A percentile compares a stretch with the other conserved stretches of the same genome.
Evolutionary conservation across 2,329 filamentous ascomycete genomes (phyloP).

Genomic region (Fusarium cicatricum): DNA sequence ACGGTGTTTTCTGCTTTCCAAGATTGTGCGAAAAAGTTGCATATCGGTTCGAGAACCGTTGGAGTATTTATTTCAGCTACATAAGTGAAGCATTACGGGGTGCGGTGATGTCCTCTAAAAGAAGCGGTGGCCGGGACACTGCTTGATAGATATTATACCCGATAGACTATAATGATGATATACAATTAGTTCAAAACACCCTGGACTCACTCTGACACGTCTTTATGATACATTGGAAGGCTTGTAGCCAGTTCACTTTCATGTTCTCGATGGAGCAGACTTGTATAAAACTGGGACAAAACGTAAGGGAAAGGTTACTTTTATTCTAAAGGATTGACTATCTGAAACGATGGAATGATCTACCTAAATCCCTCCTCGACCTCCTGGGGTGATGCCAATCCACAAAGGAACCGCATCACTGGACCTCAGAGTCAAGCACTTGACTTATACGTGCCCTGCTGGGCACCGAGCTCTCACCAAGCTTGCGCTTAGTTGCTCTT

Average conservation of each 20-base stretch:
- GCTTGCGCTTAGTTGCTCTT: not conserved
- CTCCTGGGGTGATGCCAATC: not conserved
- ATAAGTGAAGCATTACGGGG: not conserved
- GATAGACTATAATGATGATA: conserved; percentile 2
- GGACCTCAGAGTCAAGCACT: conserved; percentile 1
- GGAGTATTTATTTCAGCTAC: not conserved
- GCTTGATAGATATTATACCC: conserved; percentile 10
- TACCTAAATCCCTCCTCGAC: conserved; percentile 25
- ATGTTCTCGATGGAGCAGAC: too few relatives aligned
- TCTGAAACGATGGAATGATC: conserved; percentile 25
- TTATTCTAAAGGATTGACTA: conserved; percentile 33
- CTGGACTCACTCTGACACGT: too few relatives aligned
- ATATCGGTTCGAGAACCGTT: not conserved
- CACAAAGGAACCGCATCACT: conserved; percentile 1
- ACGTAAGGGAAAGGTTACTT: conserved; percentile 24
- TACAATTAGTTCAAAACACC: not conserved
- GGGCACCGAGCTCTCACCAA: not conserved
- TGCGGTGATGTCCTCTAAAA: not conserved
- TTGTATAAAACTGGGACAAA: not conserved
- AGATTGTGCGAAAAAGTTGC: not conserved
- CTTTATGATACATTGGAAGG: too few relatives aligned
- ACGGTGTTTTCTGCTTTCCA: not conserved
- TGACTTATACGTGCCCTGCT: not conserved
- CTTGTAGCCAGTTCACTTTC: too few relatives aligned
- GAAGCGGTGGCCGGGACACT: conserved; percentile 10